Conservation (phyloP, 768 basidiomycete genomes). For the Lentinula lateritia region DNA sequence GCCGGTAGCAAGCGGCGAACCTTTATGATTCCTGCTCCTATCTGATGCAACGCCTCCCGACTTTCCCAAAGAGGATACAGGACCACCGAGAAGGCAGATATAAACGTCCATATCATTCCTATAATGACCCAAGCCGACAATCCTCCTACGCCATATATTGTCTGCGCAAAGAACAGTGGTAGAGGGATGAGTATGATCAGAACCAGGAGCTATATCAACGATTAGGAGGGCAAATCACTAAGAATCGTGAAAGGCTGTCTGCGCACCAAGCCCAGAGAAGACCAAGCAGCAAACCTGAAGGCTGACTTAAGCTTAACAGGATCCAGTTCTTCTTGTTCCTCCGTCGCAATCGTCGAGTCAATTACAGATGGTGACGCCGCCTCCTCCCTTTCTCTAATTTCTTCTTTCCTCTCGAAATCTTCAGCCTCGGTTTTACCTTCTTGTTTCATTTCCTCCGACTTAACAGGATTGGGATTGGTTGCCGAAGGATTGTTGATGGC, state of each 20-base stretch:
- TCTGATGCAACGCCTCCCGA: constrained; percentile 54
- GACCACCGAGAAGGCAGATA: constrained; percentile 69
- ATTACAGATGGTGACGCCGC: constrained; percentile 22
- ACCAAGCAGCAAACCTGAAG: constrained; percentile 75
- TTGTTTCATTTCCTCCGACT: constrained; percentile 7
- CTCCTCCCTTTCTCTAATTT: constrained; percentile 14
- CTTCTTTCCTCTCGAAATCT: constrained; percentile 35
- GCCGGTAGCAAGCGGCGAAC: constrained; percentile 24
- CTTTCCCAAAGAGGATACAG: constrained; percentile 88
- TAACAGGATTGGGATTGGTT: constrained; percentile 8
- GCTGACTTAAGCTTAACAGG: constrained; percentile 62
- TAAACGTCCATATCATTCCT: constrained; percentile 81
- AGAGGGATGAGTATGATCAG: constrained; percentile 76
- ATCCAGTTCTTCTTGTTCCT: constrained; percentile 57
- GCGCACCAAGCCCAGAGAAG: constrained; percentile 61
- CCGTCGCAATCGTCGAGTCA: constrained; percentile 29
- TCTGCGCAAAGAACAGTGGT: constrained; percentile 79
- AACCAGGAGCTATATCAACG: constrained; percentile 40
- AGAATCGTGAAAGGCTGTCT: background rate
- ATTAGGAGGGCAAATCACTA: background rate
- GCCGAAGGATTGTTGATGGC: constrained; percentile 51
- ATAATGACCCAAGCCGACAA: constrained; percentile 78
- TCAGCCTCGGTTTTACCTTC: constrained; percentile 23
- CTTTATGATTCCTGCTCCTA: constrained; percentile 59
- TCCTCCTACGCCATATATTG: constrained; percentile 59